Evolutionary conservation across 768 basidiomycete genomes (phyloP), one percentile per base, ranked within the genome.

Genomic region (Tubosaeta brunneosetosa): DNA sequence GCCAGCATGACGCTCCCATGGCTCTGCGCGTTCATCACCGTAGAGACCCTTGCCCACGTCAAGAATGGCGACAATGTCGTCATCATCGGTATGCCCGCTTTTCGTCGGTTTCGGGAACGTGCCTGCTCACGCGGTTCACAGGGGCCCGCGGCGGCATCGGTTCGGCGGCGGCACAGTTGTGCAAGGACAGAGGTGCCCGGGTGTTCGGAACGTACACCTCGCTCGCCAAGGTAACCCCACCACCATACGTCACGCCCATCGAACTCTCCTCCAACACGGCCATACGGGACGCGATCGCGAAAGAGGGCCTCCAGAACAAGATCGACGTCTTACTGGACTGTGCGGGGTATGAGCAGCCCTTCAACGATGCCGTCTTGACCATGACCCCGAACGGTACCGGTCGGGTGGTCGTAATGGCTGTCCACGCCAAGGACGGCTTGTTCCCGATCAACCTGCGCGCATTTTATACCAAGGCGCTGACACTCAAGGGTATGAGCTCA

Each of bases 11-110:
- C 68, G 0, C 69, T 70, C 6, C 61, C 61, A 0, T 71, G 70
- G 68, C 58, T 71, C 25, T 70, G 68, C 47, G 70, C 70, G 7
- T 70, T 70, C 70, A 72, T 71, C 58, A 69, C 68, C 1, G 67
- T 70, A 12, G 55, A 72, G 10, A 70, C 59, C 14, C 70, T 71
- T 13, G 68, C 68, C 17, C 54, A 63, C 9, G 61, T 72, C 45
- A 70, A 67, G 43, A 12, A 58, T 17, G 70, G 64, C 12, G 68
- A 70, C 27, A 70, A 68, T 37, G 66, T 71, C 5, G 33, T 70
- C 43, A 71, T 70, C 51, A 62, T 70, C 25, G 68, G 68, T 66
- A 22, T 11, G 59, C 31, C 16, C 44, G 14, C 6, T 25, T 22
- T 11, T 13, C 32, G 4, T 9, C 4, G 22, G 22, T 22, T 22